phyloP scores from a whole-genome alignment of 768 basidiomycete genomes.

The Sutorius australiensis region DNA sequence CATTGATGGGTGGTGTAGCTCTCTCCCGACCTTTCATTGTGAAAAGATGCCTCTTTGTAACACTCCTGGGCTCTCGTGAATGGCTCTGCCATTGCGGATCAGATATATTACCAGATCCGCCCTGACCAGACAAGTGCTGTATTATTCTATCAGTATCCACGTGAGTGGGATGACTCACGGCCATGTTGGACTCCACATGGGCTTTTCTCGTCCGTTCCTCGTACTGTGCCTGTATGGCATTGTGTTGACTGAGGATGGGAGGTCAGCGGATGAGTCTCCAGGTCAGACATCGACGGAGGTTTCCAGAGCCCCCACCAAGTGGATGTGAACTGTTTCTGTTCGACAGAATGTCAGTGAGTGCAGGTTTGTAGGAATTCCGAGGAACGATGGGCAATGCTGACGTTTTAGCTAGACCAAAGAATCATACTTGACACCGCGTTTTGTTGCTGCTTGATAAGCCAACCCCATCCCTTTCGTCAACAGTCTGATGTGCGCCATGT shows the following conservation, averaged over 20 bases:
- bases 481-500: too few species aligned
- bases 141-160: not conserved
- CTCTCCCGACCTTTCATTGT: constrained; percentile 13
- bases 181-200: constrained; percentile 13
- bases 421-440: too few species aligned
- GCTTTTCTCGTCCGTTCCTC: constrained; percentile 14
- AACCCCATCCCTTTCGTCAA: too few species aligned
- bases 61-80: not conserved
- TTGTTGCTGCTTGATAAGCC: too few species aligned
- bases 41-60: constrained; percentile 9
- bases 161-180: constrained; percentile 13
- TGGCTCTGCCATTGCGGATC: constrained; percentile 4
- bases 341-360: too few species aligned
- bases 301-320: constrained; percentile 27
- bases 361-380: too few species aligned
- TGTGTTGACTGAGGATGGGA: constrained; percentile 19
- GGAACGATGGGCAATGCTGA: too few species aligned
- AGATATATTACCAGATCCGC: constrained; percentile 27
- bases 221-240: constrained; percentile 9
- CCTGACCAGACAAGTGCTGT: constrained; percentile 27
- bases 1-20: not conserved
- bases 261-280: constrained; percentile 23
- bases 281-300: constrained; percentile 8
- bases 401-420: too few species aligned
- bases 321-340: constrained; percentile 11